Percentiles rank a stretch among this genome's conserved stretches.
Conservation (phyloP, 2,329 filamentous ascomycete genomes). For the Aspergillus vadensis region DNA sequence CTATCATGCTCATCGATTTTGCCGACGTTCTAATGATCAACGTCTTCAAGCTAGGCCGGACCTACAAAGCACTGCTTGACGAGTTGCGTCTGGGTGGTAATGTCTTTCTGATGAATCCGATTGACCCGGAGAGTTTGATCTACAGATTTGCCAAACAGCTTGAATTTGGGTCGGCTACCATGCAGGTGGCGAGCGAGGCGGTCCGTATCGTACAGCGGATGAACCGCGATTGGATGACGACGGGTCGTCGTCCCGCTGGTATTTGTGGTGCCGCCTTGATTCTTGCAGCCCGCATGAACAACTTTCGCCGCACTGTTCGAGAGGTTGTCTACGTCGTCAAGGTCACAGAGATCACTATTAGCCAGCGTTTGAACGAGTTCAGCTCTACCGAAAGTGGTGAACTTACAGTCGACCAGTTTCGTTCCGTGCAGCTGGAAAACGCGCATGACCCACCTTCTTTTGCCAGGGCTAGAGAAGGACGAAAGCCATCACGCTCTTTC, state of each 20-base stretch:
- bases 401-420: slow-evolving; percentile 85
- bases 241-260: slow-evolving; percentile 88
- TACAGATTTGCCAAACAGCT: slow-evolving; percentile 88
- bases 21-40: slow-evolving; percentile 83
- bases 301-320: slow-evolving; percentile 86
- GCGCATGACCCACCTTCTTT: slow-evolving; percentile 82
- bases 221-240: slow-evolving; percentile 96
- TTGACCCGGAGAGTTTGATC: slow-evolving; percentile 87
- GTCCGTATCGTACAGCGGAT: slow-evolving; percentile 86
- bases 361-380: slow-evolving; percentile 89
- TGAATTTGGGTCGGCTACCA: slow-evolving; percentile 80
- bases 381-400: slow-evolving; percentile 80
- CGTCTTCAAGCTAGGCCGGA: slow-evolving; percentile 86
- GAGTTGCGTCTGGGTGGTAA: slow-evolving; percentile 55
- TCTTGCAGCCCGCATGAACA: slow-evolving; percentile 96
- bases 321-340: slow-evolving; percentile 99
- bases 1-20: slow-evolving; percentile 92
- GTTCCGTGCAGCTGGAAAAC: slow-evolving; percentile 59
- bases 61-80: slow-evolving; percentile 80
- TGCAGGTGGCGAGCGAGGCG: slow-evolving; percentile 84
- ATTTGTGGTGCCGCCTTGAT: slow-evolving; percentile 93
- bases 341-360: slow-evolving; percentile 89
- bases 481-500: slow-evolving; percentile 52
- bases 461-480: slow-evolving; percentile 58
- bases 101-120: slow-evolving; percentile 70